Base-by-base conservation (phyloP, 2,329 filamentous ascomycete genomes). In the Fusarium cyanostomum region DNA sequence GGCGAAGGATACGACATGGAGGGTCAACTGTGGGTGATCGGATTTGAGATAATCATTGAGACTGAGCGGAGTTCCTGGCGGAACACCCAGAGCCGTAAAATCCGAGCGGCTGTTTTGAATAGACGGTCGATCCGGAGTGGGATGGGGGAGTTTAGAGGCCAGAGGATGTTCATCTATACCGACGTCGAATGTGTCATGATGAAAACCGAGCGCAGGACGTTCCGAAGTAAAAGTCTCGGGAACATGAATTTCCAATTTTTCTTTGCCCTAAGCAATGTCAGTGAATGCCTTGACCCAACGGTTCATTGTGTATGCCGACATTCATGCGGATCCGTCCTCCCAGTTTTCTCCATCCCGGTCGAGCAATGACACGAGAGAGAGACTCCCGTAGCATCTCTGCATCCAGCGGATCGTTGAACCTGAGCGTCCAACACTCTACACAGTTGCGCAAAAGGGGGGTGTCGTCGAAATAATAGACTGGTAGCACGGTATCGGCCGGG, bases 271-370 rank as follows among this genome's bases (percentile, higher is more conserved):
- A 0, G 1, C 1, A 60, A 37, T 1, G 45, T 50, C 7, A 50
- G 38, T 12, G 11, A 27, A 7, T 4, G 4, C 16, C 16, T 3
- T 8, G 0, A 26, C 8, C 13, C 2, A 6, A 3, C 2, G 16
- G 9, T n/a, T 13, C n/a, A n/a, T 21, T 13, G 8, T 15, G 7
- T 11, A 3, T 26, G 27, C 57, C 16, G 1, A 56, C 52, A 34
- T 41, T 61, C 41, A 56, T 41, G 5, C 59, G 55, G 18, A 63
- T 35, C 8, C 59, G 74, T 8, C 79, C 81, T 0, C 79, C 79
- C 0, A 83, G 56, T 56, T 80, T 80, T 31, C 71, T 73, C 81
- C 80, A 83, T 15, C 76, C 77, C 3, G 74, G 76, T 7, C 71
- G 74, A 8, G 75, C 34, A 13, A 64, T 30, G 37, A 56, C 33